Evolutionary conservation across 345 rosid species (phyloP).

Genomic region (Anastatica hierochuntica): DNA sequence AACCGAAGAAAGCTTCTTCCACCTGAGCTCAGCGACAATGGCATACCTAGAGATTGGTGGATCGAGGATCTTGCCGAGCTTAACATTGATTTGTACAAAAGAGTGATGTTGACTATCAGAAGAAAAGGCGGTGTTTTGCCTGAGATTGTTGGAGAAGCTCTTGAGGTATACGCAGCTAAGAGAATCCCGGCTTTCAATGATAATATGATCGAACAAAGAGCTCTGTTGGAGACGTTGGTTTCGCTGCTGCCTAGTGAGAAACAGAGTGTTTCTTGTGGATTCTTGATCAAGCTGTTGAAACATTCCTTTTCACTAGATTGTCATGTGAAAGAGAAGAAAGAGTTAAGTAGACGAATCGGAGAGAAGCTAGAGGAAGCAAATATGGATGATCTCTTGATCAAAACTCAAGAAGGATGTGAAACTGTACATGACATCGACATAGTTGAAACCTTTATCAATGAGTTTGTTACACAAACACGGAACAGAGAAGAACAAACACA

Average conservation of each 20-base stretch:
- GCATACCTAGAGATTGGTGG: constrained; percentile 87
- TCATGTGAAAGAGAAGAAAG: constrained; percentile 31
- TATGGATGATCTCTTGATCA: constrained; percentile 51
- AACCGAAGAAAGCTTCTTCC: constrained; percentile 44
- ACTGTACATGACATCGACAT: constrained; percentile 52
- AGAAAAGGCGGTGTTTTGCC: constrained; percentile 34
- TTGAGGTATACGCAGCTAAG: constrained; percentile 73
- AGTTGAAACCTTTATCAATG: constrained; percentile 46
- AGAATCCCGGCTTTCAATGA: constrained; percentile 60
- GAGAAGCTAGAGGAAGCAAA: constrained; percentile 79
- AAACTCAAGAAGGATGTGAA: constrained; percentile 38
- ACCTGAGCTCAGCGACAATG: constrained; percentile 33
- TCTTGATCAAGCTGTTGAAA: constrained; percentile 71
- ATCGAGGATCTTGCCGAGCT: constrained; percentile 84
- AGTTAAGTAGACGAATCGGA: constrained; percentile 50
- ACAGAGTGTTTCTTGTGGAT: constrained; percentile 64
- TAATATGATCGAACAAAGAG: constrained; percentile 43
- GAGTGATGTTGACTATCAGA: constrained; percentile 41
- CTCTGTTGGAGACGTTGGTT: constrained; percentile 42
- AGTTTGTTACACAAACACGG: constrained; percentile 48
- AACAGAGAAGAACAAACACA: too few relatives aligned
- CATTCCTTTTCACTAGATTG: constrained; percentile 41
- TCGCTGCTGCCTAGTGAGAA: constrained; percentile 56
- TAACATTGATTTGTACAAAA: constrained; percentile 54
- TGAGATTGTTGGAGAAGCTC: constrained; percentile 78